These are phyloP conservation scores for Blastobotrys persicus DNA, from an alignment of 1,139 yeast genomes.

Conservation along the genomic window DNA sequence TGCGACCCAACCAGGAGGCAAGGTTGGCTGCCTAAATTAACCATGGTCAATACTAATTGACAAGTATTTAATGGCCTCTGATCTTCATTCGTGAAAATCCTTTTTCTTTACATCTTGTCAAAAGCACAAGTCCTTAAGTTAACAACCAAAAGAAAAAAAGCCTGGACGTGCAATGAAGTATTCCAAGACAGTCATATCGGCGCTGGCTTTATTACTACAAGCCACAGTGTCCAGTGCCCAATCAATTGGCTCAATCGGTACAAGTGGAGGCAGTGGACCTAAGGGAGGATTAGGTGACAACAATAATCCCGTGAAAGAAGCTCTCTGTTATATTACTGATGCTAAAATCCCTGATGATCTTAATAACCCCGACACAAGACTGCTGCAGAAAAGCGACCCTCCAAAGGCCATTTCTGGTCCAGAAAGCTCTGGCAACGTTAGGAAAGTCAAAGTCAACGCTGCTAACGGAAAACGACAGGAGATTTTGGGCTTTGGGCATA, in stretches of 20 bases:
- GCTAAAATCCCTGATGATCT: constrained; percentile 7
- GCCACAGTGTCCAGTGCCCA: constrained; percentile 8
- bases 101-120: no score
- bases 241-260: constrained; percentile 11
- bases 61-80: neutral
- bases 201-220: constrained; percentile 1
- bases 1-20: constrained; percentile 8
- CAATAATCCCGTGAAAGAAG: constrained; percentile 7
- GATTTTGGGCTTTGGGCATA: constrained; percentile 18
- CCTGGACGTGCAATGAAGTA: neutral
- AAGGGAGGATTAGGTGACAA: constrained; percentile 16
- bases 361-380: constrained; percentile 8
- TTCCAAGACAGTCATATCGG: constrained; percentile 1
- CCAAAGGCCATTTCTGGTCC: constrained; percentile 10
- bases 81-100: constrained; percentile 2
- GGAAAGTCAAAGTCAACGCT: constrained; percentile 9
- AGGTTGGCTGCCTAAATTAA: neutral
- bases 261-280: constrained; percentile 16
- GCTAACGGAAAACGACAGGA: constrained; percentile 13
- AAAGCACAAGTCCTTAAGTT: no score
- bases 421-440: neutral
- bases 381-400: constrained; percentile 3
- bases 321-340: constrained; percentile 15
- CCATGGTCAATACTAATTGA: neutral
- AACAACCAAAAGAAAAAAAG: neutral